Evolutionary conservation across 2,329 filamentous ascomycete species (phyloP).

Genomic region (Botrytis fabae): DNA sequence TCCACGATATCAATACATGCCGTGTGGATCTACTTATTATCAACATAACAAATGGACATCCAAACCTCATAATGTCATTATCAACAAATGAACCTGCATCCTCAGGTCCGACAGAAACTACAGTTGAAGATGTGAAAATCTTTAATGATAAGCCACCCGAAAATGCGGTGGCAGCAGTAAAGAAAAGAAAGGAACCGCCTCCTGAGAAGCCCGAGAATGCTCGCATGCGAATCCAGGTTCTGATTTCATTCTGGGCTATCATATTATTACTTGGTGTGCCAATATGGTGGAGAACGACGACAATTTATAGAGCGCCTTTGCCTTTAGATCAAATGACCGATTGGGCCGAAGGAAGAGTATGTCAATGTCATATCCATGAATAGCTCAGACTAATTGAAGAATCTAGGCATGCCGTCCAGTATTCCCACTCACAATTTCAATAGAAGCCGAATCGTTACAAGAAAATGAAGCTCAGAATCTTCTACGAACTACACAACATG

Average conservation of each 20-base stretch:
- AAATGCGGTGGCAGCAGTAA: constrained; percentile 33
- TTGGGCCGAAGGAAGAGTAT: constrained; percentile 88
- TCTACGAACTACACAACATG: constrained; percentile 78
- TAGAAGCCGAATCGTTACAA: constrained; percentile 68
- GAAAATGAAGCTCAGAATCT: constrained; percentile 70
- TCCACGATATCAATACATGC: neutral
- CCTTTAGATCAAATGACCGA: constrained; percentile 83
- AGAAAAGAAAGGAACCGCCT: constrained; percentile 52
- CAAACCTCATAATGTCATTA: constrained; percentile 30
- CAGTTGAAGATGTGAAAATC: constrained; percentile 17
- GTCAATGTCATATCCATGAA: constrained; percentile 25
- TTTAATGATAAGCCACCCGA: constrained; percentile 28
- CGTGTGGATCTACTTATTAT: too few species aligned
- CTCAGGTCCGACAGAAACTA: constrained; percentile 17
- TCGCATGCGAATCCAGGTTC: constrained; percentile 69
- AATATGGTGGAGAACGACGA: constrained; percentile 94
- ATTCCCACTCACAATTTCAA: constrained; percentile 79
- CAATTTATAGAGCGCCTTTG: constrained; percentile 82
- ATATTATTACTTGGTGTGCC: constrained; percentile 82
- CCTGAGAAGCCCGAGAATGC: constrained; percentile 72
- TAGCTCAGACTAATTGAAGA: constrained; percentile 25
- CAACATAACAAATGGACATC: constrained; percentile 7
- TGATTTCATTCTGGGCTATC: constrained; percentile 88
- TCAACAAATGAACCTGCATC: constrained; percentile 26
- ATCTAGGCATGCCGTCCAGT: constrained; percentile 79